phyloP scores from a whole-genome alignment of 345 rosid genomes.

The Eucalyptus erythrocorys region DNA sequence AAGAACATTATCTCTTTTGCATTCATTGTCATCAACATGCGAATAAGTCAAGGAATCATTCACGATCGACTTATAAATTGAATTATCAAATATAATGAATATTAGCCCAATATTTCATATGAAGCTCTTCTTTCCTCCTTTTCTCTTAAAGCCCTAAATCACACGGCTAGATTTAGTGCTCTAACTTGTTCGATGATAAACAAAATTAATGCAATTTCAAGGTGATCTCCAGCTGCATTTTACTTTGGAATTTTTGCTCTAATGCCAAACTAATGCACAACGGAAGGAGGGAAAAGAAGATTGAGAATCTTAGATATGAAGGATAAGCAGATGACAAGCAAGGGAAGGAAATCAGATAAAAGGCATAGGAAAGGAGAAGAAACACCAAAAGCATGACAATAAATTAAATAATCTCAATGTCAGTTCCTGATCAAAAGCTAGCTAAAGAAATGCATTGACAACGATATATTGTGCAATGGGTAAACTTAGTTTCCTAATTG shows the following conservation, averaged over 20 bases:
- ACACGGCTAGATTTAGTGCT: no score
- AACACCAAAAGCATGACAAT: background rate
- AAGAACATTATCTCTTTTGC: no score
- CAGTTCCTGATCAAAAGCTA: background rate
- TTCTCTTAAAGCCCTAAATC: no score
- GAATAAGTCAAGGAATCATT: no score
- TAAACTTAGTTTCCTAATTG: background rate
- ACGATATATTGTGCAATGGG: no score
- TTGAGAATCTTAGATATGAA: background rate
- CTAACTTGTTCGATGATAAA: background rate
- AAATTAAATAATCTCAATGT: no score
- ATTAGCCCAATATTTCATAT: no score
- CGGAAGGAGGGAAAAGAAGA: background rate
- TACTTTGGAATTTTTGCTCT: background rate
- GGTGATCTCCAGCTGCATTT: background rate
- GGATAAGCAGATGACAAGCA: background rate
- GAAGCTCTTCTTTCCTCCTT: no score
- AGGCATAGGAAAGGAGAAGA: background rate
- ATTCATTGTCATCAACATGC: no score
- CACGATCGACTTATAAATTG: no score
- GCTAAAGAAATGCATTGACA: background rate
- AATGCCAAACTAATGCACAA: background rate
- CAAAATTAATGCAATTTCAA: background rate
- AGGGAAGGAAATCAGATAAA: background rate
- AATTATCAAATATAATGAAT: no score